These are phyloP conservation scores for Musa acuminata DNA, from an alignment of 176 grass and related monocot genomes.

Conservation along the genomic window DNA sequence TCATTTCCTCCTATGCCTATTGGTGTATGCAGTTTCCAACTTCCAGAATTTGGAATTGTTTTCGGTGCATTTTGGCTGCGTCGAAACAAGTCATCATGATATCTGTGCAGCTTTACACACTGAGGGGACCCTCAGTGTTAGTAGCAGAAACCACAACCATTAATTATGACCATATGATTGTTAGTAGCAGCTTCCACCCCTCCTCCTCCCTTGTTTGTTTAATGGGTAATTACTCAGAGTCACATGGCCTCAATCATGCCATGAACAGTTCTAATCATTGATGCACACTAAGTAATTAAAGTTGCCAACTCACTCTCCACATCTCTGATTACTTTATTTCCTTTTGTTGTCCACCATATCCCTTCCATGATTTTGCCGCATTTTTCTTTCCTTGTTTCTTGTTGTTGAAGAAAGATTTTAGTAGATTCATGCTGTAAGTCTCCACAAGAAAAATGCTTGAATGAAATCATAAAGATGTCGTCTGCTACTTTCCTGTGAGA, in stretches of 20 bases:
- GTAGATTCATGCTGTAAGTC: too few relatives aligned
- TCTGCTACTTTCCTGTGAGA: too few relatives aligned
- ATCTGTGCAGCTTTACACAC: too few relatives aligned
- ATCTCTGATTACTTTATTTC: too few relatives aligned
- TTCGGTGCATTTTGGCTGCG: not conserved
- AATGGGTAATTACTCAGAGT: not conserved
- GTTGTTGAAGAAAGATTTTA: too few relatives aligned
- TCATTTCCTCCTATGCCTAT: not conserved
- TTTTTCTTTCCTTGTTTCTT: too few relatives aligned
- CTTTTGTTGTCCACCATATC: too few relatives aligned
- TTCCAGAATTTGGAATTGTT: not conserved
- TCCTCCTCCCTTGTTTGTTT: not conserved
- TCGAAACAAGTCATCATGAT: not conserved
- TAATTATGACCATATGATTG: not conserved
- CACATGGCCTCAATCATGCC: not conserved
- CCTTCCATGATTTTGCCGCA: too few relatives aligned
- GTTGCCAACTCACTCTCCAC: not conserved
- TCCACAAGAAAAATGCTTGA: too few relatives aligned
- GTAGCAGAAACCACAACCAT: not conserved
- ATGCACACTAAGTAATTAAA: not conserved
- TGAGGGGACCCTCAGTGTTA: too few relatives aligned
- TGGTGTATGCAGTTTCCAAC: not conserved
- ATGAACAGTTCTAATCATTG: not conserved
- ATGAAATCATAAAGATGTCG: too few relatives aligned
- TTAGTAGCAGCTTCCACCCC: not conserved